A percentile compares a stretch with the other conserved stretches of the same genome.
Evolutionary conservation across 1,139 yeast genomes (phyloP).

Genomic region (Yarrowia galli): DNA sequence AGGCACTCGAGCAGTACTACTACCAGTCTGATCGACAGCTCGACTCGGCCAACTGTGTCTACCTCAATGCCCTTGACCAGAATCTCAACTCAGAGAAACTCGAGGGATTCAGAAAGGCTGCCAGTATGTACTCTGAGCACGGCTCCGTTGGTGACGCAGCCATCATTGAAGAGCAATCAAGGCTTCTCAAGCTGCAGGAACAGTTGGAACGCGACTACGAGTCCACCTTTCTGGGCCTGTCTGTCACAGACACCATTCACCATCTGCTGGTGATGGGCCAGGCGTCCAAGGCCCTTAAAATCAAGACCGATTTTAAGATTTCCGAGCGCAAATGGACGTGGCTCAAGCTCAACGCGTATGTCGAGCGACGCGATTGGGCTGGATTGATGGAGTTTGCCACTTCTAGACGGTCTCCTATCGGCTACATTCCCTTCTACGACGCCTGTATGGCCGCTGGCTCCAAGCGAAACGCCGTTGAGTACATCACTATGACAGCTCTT

Average conservation of each 20-base stretch:
- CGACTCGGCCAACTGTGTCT: constrained; percentile 56
- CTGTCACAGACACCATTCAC: constrained; percentile 64
- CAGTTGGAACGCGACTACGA: constrained; percentile 63
- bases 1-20: constrained; percentile 59
- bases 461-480: constrained; percentile 54
- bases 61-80: constrained; percentile 48
- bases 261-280: constrained; percentile 66
- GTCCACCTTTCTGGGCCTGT: constrained; percentile 60
- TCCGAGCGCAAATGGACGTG: constrained; percentile 70
- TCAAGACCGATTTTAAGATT: constrained; percentile 68
- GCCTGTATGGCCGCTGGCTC: constrained; percentile 61
- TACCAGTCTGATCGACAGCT: constrained; percentile 65
- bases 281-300: constrained; percentile 61
- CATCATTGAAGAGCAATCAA: constrained; percentile 59
- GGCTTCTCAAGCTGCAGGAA: constrained; percentile 61
- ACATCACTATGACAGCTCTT: constrained; percentile 52
- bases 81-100: constrained; percentile 41
- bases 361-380: constrained; percentile 65
- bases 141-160: constrained; percentile 44
- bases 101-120: constrained; percentile 47
- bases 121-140: constrained; percentile 45
- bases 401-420: constrained; percentile 71
- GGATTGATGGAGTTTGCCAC: constrained; percentile 60
- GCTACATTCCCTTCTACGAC: constrained; percentile 69
- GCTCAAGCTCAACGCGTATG: constrained; percentile 63